Conservation (phyloP, 2,329 filamentous ascomycete genomes). For the Dryadomyces quercus-mongolicae region DNA sequence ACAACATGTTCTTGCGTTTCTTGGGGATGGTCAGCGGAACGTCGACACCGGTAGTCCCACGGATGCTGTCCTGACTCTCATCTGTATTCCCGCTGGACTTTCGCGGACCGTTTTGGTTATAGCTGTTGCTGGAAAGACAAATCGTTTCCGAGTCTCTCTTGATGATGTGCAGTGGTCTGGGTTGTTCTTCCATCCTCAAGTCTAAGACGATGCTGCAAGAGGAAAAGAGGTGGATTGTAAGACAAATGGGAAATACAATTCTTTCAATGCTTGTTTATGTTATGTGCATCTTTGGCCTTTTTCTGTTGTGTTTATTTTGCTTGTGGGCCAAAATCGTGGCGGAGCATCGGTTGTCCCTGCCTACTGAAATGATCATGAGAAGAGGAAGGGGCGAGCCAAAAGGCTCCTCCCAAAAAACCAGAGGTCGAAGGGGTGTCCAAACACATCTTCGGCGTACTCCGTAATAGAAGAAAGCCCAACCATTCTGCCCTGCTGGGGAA, state of each 20-base stretch:
- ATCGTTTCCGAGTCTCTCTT: constrained; percentile 4
- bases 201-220: neutral
- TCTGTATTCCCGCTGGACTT: constrained; percentile 15
- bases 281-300: too few relatives aligned
- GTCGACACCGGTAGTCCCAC: constrained; percentile 14
- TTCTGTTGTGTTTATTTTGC: neutral
- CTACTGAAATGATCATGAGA: too few relatives aligned
- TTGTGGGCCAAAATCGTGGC: neutral
- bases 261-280: neutral
- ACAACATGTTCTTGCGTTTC: constrained; percentile 14
- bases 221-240: neutral
- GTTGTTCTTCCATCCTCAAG: constrained; percentile 1
- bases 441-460: too few relatives aligned
- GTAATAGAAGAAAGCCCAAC: too few relatives aligned
- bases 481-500: too few relatives aligned
- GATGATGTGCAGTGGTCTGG: constrained; percentile 12
- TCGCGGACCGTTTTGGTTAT: neutral
- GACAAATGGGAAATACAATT: neutral
- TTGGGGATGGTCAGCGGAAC: constrained; percentile 23
- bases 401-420: too few relatives aligned
- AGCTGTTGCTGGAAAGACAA: neutral
- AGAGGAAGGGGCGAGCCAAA: too few relatives aligned
- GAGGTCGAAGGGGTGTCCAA: too few relatives aligned
- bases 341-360: too few relatives aligned
- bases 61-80: constrained; percentile 15